Evolutionary conservation across 1,284 basidiomycete species (phyloP).

Genomic region (Meripilus lineatus): DNA sequence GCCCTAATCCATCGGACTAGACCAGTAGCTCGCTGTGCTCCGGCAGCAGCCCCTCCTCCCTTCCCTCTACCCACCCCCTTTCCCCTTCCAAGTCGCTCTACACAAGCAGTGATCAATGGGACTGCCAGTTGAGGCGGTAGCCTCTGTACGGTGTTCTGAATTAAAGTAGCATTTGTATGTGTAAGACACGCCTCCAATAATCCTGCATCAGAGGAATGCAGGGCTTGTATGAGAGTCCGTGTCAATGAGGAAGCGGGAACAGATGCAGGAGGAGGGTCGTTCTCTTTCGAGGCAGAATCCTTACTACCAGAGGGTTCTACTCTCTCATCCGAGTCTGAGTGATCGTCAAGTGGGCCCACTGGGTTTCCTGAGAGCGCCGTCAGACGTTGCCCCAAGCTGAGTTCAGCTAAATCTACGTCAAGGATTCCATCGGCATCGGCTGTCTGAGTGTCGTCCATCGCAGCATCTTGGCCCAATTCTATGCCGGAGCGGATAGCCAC

Average conservation of each 20-base stretch:
- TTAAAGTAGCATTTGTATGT: constrained; percentile 78
- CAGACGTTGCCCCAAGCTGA: constrained; percentile 84
- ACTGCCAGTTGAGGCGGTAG: constrained; percentile 89
- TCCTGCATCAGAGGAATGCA: constrained; percentile 91
- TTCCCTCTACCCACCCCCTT: constrained; percentile 67
- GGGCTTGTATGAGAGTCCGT: constrained; percentile 91
- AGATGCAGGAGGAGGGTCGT: constrained; percentile 33
- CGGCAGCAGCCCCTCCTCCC: constrained; percentile 78
- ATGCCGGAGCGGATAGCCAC: constrained; percentile 60
- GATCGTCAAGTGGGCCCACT: constrained; percentile 24
- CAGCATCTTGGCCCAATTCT: constrained; percentile 56
- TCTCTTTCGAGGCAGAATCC: constrained; percentile 26
- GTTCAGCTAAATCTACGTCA: constrained; percentile 83
- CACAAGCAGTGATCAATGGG: constrained; percentile 83
- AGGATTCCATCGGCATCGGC: constrained; percentile 62
- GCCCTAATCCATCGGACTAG: constrained; percentile 89
- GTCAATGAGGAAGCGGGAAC: constrained; percentile 88
- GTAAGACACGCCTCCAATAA: constrained; percentile 86
- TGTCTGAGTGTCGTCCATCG: constrained; percentile 46
- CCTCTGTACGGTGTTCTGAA: constrained; percentile 85
- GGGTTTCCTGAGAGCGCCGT: constrained; percentile 60
- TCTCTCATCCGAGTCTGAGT: constrained; percentile 44
- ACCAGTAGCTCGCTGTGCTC: constrained; percentile 80
- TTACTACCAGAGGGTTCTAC: constrained; percentile 26
- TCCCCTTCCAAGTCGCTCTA: constrained; percentile 85